Base-by-base conservation (phyloP, 2,329 filamentous ascomycete genomes). In the Chaetomiaceae sp. region DNA sequence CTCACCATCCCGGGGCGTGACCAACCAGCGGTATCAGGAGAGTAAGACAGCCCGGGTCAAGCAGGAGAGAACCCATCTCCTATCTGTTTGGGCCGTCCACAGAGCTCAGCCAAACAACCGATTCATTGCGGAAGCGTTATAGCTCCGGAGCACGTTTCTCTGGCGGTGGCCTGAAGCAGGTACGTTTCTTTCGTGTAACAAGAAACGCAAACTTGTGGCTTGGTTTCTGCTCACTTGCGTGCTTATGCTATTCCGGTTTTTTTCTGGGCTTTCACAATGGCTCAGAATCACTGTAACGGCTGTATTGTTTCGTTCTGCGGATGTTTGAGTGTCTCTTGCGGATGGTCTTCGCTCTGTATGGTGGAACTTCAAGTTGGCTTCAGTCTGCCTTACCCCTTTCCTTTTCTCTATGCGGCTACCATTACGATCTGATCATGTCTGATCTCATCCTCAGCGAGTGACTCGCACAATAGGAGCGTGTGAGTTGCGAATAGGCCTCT, bases 161-260 rank as follows among this genome's bases (percentile, higher is more conserved):
- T 37, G 20, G 12, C 25, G 36, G 39, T 40, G 23, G 11, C 22
- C 22, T 17, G 20, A 42, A 47, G 36, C 31, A 51, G 53, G 53
- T 55, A 51, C 44, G 51, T 53, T 27, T 25, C 15, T 31, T 36
- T 14, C 20, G 51, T 53, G 44, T 48, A 23, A 53, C 51, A 31
- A 8, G 17, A 43, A 27, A 48, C 25, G 43, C 51, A 53, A 53
- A 53, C 51, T 48, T 14, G 3, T 25, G 19, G 17, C 17, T 8
- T 15, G 11, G n/a, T 17, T 25, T 31, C 33, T 33, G 12, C 6
- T 54, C 23, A 11, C 20, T n/a, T 42, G 9, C 8, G 6, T 29
- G 12, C 19, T 29, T 25, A 3, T 42, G 38, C 6, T n/a, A 20
- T n/a, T 43, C 27, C 11, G n/a, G 29, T 31, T 6, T 17, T 23